Base-by-base conservation (phyloP, 2,329 filamentous ascomycete species). In the Penicillium griseofulvum region DNA sequence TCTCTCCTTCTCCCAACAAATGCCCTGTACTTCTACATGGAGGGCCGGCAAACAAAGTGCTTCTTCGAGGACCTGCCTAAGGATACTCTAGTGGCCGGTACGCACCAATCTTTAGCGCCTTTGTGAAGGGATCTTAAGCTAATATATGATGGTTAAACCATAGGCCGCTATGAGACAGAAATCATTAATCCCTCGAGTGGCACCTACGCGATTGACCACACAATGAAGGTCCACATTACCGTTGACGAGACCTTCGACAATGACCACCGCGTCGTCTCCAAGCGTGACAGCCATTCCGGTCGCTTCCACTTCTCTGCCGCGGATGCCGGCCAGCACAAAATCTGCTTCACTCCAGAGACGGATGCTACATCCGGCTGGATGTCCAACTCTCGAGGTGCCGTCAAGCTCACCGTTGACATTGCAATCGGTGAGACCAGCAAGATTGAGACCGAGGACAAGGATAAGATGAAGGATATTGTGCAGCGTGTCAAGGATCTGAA, bases 21-120 rank as follows among this genome's bases (percentile, higher is more conserved):
- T 72, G 91, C 92, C 54, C 84, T 99, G 56, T 93, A 96, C 85
- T 96, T 99, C 82, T 97, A 89, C 81, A 87, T 97, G 74, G 91
- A 97, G 73, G 90, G 89, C 68, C 83, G 84, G 47, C 80, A 84
- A 62, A 88, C 90, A 65, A 97, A 95, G 79, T 99, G 94, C 79
- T 99, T 99, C 85, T 96, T 89, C 78, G 94, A 99, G 80, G 93
- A 97, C 76, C 84, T 99, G 56, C 92, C 94, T 63, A 97, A 97
- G 81, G 93, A 96, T 75, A 97, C 94, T 14, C 80, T 99, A 55
- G 93, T 99, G 53, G 92, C 97, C 56, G 94, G 85, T 87, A 80
- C 59, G 84, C 65, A 38, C 53, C 50, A 28, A 39, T 26, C 22
- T 37, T 9, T 24, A 16, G 16, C 10, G 5, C 19, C 19, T n/a